Conservation (phyloP, 257 asterid species). For the Buddleja alternifolia region DNA sequence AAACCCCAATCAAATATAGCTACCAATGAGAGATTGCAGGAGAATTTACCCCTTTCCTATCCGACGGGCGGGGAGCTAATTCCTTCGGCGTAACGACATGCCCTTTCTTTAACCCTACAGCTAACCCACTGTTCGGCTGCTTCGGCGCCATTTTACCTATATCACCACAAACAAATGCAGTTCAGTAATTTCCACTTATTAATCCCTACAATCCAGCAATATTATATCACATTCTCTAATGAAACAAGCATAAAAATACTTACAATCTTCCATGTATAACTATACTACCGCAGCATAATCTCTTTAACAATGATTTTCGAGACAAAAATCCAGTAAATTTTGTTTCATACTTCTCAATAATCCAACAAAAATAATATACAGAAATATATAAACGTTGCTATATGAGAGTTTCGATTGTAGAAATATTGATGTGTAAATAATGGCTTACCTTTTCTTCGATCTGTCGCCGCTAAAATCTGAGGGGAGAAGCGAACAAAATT, state of each 20-base stretch:
- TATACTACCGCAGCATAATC: not conserved
- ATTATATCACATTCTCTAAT: not conserved
- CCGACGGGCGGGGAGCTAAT: conserved; percentile 83
- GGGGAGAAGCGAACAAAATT: conserved; percentile 37
- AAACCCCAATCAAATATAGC: not conserved
- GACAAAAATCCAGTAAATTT: not conserved
- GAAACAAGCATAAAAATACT: not conserved
- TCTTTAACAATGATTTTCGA: not conserved
- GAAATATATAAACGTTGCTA: not conserved
- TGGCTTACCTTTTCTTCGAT: conserved; percentile 40
- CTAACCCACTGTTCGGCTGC: conserved; percentile 74
- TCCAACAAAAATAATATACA: not conserved
- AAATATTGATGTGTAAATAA: not conserved
- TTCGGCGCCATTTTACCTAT: conserved; percentile 75
- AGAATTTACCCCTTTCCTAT: conserved; percentile 81
- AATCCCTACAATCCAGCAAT: conserved; percentile 13
- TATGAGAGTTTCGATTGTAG: too few relatives aligned
- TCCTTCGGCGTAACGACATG: conserved; percentile 88
- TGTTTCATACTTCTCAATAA: not conserved
- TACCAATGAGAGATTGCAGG: not conserved
- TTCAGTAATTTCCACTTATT: not conserved
- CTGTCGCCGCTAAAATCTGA: conserved; percentile 32
- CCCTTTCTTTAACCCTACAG: conserved; percentile 79
- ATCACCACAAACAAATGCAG: conserved; percentile 3
- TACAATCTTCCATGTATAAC: not conserved